Conservation (phyloP, 2,329 filamentous ascomycete genomes). For the Macrophomina pseudophaseolina region DNA sequence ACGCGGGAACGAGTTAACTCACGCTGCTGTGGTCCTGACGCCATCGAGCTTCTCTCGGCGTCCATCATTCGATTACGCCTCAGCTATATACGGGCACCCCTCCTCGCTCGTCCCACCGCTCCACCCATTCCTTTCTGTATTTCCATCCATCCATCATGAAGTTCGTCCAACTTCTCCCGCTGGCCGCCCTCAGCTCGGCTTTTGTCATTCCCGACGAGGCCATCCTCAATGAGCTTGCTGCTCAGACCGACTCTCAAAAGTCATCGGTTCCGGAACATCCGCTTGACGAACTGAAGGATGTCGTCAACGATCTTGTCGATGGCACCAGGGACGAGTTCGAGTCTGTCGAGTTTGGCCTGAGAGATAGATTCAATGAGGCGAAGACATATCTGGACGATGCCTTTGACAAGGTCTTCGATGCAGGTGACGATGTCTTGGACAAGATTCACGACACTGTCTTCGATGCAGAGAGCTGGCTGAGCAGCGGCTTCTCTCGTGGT, state of each 20-base stretch:
- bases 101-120: slow-evolving; percentile 14
- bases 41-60: slow-evolving; percentile 33
- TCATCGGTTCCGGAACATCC: slow-evolving; percentile 13
- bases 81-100: slow-evolving; percentile 1
- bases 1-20: slow-evolving; percentile 17
- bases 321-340: slow-evolving; percentile 34
- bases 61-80: slow-evolving; percentile 9
- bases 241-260: slow-evolving; percentile 42
- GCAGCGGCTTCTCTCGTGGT: slow-evolving; percentile 36
- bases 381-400: slow-evolving; percentile 52
- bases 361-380: slow-evolving; percentile 30
- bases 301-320: slow-evolving; percentile 40
- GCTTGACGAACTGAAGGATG: slow-evolving; percentile 42
- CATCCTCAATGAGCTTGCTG: slow-evolving; percentile 36
- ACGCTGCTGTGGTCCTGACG: slow-evolving; percentile 35
- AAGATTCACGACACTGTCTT: slow-evolving; percentile 51
- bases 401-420: slow-evolving; percentile 47
- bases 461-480: slow-evolving; percentile 56
- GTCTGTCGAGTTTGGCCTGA: slow-evolving; percentile 21
- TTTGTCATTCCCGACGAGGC: slow-evolving; percentile 60
- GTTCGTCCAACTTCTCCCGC: slow-evolving; percentile 53
- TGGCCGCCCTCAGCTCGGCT: slow-evolving; percentile 56
- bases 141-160: slow-evolving; percentile 50
- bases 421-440: slow-evolving; percentile 45
- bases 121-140: slow-evolving; percentile 23